These are phyloP conservation scores for Mimosa pudica DNA, from an alignment of 306 rosid species.

Conservation along the genomic window DNA sequence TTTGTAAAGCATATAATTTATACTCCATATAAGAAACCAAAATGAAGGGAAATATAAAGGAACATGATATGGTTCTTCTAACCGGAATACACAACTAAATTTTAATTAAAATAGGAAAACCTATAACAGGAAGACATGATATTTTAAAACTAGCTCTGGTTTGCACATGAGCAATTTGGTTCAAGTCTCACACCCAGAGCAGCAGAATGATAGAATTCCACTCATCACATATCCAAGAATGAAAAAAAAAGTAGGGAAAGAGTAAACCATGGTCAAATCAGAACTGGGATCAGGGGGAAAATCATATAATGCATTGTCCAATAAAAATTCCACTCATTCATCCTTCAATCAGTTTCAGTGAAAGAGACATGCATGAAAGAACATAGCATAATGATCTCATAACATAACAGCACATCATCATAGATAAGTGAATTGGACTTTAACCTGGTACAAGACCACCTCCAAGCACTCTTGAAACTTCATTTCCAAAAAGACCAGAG, in stretches of 20 bases:
- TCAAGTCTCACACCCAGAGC: constrained; percentile 11
- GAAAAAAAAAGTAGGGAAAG: background rate
- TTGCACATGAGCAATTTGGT: background rate
- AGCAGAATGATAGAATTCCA: background rate
- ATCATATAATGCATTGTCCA: background rate
- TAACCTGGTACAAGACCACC: constrained; percentile 97
- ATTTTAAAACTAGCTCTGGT: background rate
- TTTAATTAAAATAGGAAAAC: background rate
- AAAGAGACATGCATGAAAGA: constrained; percentile 6
- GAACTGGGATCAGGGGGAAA: background rate
- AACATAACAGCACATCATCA: constrained; percentile 1
- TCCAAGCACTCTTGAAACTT: constrained; percentile 82
- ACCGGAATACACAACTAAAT: constrained; percentile 4
- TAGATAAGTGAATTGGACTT: constrained; percentile 20
- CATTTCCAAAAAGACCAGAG: constrained; percentile 71
- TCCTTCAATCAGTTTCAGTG: background rate
- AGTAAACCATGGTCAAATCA: background rate
- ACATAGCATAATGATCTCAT: constrained; percentile 10
- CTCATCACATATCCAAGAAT: background rate
- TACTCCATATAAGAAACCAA: background rate
- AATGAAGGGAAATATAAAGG: constrained; percentile 11
- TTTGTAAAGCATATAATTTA: background rate
- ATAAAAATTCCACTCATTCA: background rate
- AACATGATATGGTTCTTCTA: background rate
- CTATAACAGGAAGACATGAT: constrained; percentile 3